phyloP scores from a whole-genome alignment of 2,329 filamentous ascomycete genomes.

The Talaromyces sp. region DNA sequence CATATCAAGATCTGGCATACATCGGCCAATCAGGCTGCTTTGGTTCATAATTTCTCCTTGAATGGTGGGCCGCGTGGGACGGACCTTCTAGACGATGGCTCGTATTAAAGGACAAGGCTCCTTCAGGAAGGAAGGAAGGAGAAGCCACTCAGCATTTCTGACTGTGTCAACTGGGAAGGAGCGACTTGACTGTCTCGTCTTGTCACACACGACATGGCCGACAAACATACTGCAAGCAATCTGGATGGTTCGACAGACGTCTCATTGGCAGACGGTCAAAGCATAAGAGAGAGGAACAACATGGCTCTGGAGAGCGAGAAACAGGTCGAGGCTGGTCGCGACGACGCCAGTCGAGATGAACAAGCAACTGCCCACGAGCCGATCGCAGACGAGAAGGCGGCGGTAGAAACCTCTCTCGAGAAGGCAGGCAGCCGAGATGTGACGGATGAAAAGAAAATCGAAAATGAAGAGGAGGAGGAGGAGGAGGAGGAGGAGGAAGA shows the following conservation, averaged over 20 bases:
- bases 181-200: not conserved
- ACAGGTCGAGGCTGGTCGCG: not conserved
- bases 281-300: not conserved
- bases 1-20: not conserved
- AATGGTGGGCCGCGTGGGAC: not conserved
- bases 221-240: not conserved
- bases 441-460: not conserved
- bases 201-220: not conserved
- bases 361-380: not conserved
- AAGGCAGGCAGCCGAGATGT: not conserved
- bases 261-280: slow-evolving; percentile 4
- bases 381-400: not conserved
- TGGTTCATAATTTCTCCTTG: not conserved
- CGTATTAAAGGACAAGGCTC: not conserved
- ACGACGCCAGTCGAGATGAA: not conserved
- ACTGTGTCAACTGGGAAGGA: not conserved
- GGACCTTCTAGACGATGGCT: not conserved
- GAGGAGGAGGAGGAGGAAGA: slow-evolving; percentile 24
- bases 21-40: not conserved
- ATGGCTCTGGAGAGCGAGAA: not conserved
- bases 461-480: not conserved
- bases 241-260: slow-evolving; percentile 4
- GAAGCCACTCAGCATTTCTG: not conserved
- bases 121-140: not conserved
- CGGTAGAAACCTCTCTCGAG: not conserved